Percentiles rank a stretch among this genome's conserved stretches.
phyloP scores from a whole-genome alignment of 2,329 filamentous ascomycete species.

The Keithomyces neogunnii region DNA sequence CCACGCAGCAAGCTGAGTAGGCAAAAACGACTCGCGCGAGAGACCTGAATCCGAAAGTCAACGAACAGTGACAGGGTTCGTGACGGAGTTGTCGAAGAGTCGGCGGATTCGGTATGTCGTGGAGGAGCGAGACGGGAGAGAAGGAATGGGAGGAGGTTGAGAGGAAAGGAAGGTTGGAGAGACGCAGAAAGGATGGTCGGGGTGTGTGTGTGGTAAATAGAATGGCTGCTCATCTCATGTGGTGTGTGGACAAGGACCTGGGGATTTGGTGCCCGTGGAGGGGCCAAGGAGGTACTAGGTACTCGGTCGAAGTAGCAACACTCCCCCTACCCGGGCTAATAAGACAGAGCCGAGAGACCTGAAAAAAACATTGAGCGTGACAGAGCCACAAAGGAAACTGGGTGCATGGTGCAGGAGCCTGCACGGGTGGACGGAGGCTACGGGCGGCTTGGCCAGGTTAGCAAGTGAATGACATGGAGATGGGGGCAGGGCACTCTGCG shows the following conservation, averaged over 20 bases:
- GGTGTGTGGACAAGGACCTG: too few relatives aligned
- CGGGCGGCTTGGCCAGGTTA: constrained; percentile 14
- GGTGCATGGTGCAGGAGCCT: not conserved
- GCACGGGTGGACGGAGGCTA: constrained; percentile 11
- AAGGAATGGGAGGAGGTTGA: constrained; percentile 11
- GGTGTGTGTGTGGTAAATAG: too few relatives aligned
- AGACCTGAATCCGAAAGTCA: constrained; percentile 16
- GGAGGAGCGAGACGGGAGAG: constrained; percentile 14
- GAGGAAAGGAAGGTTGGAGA: constrained; percentile 7
- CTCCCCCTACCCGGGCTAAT: too few relatives aligned
- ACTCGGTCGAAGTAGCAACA: too few relatives aligned
- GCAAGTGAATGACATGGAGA: not conserved
- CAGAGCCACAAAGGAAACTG: not conserved
- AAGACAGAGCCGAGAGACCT: too few relatives aligned
- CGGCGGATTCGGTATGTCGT: constrained; percentile 29
- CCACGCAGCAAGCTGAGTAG: constrained; percentile 18
- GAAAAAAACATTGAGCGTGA: too few relatives aligned
- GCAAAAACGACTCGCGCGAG: constrained; percentile 21
- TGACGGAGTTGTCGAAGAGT: constrained; percentile 25
- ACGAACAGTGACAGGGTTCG: constrained; percentile 18
- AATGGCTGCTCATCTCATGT: too few relatives aligned
- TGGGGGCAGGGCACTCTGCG: not conserved
- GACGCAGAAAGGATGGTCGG: not conserved
- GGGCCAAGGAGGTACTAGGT: too few relatives aligned
- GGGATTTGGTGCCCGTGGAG: too few relatives aligned